A percentile compares a stretch with the other conserved stretches of the same genome.
Conservation (phyloP, 371 early-diverging fungal species). For the Mucor irregularis region DNA sequence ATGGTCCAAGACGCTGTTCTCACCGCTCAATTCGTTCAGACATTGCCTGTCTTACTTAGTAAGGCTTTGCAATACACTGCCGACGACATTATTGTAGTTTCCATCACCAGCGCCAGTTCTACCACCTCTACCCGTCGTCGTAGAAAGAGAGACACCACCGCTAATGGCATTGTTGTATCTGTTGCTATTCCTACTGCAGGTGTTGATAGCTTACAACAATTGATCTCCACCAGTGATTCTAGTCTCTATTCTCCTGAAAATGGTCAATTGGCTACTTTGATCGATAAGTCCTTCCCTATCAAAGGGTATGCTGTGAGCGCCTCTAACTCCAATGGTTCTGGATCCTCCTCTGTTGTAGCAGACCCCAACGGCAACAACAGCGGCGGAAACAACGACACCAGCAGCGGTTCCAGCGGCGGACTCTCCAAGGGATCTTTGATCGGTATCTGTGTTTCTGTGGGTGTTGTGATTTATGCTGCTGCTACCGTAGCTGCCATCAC, state of each 20-base stretch:
- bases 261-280: constrained; percentile 40
- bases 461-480: constrained; percentile 44
- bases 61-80: constrained; percentile 26
- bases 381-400: neutral
- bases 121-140: constrained; percentile 6
- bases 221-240: constrained; percentile 27
- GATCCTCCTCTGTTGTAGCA: neutral
- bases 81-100: constrained; percentile 49
- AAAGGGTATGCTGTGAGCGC: constrained; percentile 7
- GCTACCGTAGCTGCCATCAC: constrained; percentile 35
- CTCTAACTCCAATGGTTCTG: neutral
- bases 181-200: constrained; percentile 35
- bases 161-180: constrained; percentile 32
- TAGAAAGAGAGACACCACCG: constrained; percentile 2
- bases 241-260: constrained; percentile 34
- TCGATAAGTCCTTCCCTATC: constrained; percentile 37
- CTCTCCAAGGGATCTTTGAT: constrained; percentile 42
- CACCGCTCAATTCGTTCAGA: constrained; percentile 50
- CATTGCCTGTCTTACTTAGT: constrained; percentile 35
- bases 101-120: constrained; percentile 32
- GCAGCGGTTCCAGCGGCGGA: constrained; percentile 10
- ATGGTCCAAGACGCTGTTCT: constrained; percentile 48
- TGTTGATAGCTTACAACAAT: constrained; percentile 20
- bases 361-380: constrained; percentile 1
- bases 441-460: constrained; percentile 46